A percentile compares a stretch with the other conserved stretches of the same genome.
Conservation (phyloP, 2,329 filamentous ascomycete genomes). For the Xylaria hypoxylon region DNA sequence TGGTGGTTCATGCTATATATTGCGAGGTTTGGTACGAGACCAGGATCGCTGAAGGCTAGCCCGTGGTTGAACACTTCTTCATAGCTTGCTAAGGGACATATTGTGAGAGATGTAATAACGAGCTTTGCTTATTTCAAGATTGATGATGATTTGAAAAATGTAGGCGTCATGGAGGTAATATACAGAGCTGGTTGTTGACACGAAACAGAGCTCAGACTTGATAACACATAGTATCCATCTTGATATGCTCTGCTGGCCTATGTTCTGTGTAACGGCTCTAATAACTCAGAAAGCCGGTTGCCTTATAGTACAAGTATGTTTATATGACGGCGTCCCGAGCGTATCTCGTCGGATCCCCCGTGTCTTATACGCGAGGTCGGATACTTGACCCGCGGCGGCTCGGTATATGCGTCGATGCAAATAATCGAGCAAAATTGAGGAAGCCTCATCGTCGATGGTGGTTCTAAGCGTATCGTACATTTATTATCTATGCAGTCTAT, state of each 20-base stretch:
- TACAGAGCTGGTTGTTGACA: conserved; percentile 21
- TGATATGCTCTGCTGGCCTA: conserved; percentile 17
- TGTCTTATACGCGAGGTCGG: neutral
- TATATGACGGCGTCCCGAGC: conserved; percentile 26
- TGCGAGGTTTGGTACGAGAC: neutral
- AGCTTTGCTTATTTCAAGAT: conserved; percentile 10
- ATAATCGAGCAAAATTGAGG: conserved; percentile 2
- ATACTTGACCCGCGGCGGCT: neutral
- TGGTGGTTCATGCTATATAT: neutral
- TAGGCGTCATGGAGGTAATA: conserved; percentile 12
- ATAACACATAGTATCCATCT: conserved; percentile 20
- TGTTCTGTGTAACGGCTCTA: conserved; percentile 14
- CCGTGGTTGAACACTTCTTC: neutral
- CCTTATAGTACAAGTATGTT: conserved; percentile 39
- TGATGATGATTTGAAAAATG: conserved; percentile 6
- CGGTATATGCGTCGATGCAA: conserved; percentile 15
- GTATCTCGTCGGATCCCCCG: conserved; percentile 10
- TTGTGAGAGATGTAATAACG: neutral
- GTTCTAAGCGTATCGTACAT: conserved; percentile 36
- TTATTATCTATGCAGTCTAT: conserved; percentile 50
- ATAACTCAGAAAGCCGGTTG: conserved; percentile 14
- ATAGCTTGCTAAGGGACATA: neutral
- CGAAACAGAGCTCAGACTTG: conserved; percentile 12
- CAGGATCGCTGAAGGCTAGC: conserved; percentile 2
- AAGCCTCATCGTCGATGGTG: conserved; percentile 22